phyloP scores from a whole-genome alignment of 2,329 filamentous ascomycete species.

The Aspergillus sp. region DNA sequence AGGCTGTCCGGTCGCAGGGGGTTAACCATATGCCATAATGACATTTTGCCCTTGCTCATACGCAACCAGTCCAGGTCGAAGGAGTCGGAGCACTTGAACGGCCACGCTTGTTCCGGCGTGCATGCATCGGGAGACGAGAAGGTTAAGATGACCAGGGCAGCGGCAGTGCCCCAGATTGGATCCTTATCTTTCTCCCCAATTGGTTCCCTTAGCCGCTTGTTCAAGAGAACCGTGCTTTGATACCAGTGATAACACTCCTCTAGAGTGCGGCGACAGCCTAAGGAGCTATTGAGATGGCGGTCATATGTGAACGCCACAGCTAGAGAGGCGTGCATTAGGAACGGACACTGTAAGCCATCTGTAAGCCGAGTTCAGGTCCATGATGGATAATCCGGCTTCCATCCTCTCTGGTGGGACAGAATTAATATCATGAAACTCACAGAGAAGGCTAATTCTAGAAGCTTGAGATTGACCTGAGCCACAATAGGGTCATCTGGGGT shows the following conservation, averaged over 20 bases:
- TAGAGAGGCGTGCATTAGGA: slow-evolving; percentile 48
- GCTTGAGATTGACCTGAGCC: slow-evolving; percentile 37
- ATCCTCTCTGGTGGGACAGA: background rate
- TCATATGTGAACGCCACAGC: slow-evolving; percentile 44
- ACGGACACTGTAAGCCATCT: slow-evolving; percentile 37
- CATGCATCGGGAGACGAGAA: slow-evolving; percentile 42
- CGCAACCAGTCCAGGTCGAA: slow-evolving; percentile 59
- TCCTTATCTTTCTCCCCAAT: slow-evolving; percentile 41
- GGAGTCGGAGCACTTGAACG: slow-evolving; percentile 45
- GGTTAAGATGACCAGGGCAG: slow-evolving; percentile 40
- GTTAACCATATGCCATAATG: slow-evolving; percentile 53
- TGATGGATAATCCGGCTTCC: background rate
- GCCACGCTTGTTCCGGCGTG: slow-evolving; percentile 54
- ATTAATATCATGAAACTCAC: slow-evolving; percentile 29
- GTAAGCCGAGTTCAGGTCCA: slow-evolving; percentile 7
- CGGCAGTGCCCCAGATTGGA: slow-evolving; percentile 49
- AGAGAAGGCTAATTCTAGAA: slow-evolving; percentile 40
- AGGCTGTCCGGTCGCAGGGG: slow-evolving; percentile 49
- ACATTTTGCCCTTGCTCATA: slow-evolving; percentile 56
- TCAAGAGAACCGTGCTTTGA: slow-evolving; percentile 43
- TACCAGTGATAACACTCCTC: slow-evolving; percentile 48
- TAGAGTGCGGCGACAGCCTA: slow-evolving; percentile 22
- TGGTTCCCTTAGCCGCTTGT: slow-evolving; percentile 33
- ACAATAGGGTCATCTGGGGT: slow-evolving; percentile 39
- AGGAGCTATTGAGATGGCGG: slow-evolving; percentile 22